Conservation (phyloP, 2,329 filamentous ascomycete species). For the Moelleriella libera region DNA sequence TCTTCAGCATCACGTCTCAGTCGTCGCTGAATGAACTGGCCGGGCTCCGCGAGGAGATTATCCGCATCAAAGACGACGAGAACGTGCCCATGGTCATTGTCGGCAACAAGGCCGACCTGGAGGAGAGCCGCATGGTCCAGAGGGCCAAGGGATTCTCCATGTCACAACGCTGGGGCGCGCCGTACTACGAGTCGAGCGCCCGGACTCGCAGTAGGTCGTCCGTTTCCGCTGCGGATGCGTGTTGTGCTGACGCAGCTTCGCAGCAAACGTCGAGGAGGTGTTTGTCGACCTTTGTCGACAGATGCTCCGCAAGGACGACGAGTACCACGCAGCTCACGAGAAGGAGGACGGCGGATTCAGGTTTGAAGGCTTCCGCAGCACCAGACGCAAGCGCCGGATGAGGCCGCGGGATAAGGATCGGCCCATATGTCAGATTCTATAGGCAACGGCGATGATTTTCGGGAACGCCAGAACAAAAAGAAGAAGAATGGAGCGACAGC, state of each 20-base stretch:
- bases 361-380: conserved; percentile 17
- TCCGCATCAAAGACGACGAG: conserved; percentile 80
- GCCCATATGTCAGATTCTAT: conserved; percentile 25
- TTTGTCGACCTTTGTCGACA: conserved; percentile 76
- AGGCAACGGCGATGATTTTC: too few relatives aligned
- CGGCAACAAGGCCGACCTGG: conserved; percentile 82
- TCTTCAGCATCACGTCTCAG: conserved; percentile 79
- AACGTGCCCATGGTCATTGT: conserved; percentile 80
- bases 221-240: not conserved
- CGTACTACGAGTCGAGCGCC: conserved; percentile 84
- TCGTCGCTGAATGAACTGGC: conserved; percentile 73
- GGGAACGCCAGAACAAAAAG: too few relatives aligned
- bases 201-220: conserved; percentile 48
- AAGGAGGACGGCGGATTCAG: conserved; percentile 25
- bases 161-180: conserved; percentile 77
- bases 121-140: conserved; percentile 69
- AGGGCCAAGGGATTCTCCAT: conserved; percentile 69
- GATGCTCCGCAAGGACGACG: conserved; percentile 62
- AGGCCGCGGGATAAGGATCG: conserved; percentile 17
- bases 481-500: too few relatives aligned
- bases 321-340: conserved; percentile 17
- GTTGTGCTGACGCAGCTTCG: not conserved
- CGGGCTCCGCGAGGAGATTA: conserved; percentile 75
- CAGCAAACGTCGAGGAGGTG: conserved; percentile 77
- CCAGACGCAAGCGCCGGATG: conserved; percentile 15